Conservation (phyloP, 1,284 basidiomycete genomes). For the Puccinia novopanici region DNA sequence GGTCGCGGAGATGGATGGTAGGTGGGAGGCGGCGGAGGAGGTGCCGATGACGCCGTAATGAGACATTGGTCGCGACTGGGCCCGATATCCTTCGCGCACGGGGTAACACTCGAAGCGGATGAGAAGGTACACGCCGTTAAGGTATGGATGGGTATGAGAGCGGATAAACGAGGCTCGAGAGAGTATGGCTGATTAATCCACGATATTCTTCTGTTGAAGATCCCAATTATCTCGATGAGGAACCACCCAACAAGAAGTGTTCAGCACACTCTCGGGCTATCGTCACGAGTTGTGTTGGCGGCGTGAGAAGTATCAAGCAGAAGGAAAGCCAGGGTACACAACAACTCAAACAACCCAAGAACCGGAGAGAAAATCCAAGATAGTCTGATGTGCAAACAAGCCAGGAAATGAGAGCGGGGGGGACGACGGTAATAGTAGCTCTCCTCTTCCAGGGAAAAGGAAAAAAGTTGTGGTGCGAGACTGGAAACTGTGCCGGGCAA, state of each 20-base stretch:
- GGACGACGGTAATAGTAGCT: background rate
- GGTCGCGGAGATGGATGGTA: background rate
- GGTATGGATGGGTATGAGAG: background rate
- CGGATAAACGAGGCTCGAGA: slow-evolving; percentile 9
- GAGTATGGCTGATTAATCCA: slow-evolving; percentile 10
- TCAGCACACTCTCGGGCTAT: background rate
- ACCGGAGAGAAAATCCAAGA: background rate
- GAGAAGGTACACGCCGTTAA: background rate
- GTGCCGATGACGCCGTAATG: slow-evolving; percentile 19
- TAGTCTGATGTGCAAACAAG: background rate
- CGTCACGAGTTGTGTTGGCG: slow-evolving; percentile 10
- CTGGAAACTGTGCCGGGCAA: background rate
- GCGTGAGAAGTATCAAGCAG: slow-evolving; percentile 40
- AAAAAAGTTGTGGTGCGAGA: slow-evolving; percentile 1
- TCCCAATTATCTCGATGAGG: slow-evolving; percentile 17
- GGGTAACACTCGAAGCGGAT: background rate
- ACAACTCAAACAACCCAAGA: slow-evolving; percentile 13
- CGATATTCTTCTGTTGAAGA: background rate
- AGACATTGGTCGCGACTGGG: too few species aligned
- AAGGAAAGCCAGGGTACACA: slow-evolving; percentile 4
- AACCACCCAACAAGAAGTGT: background rate
- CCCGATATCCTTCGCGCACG: background rate
- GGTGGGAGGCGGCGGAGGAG: slow-evolving; percentile 2
- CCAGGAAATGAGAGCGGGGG: slow-evolving; percentile 15
- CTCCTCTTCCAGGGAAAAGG: background rate